These are phyloP conservation scores for Penicillium macrosclerotiorum DNA, from an alignment of 495 filamentous ascomycete genomes.

Conservation along the genomic window DNA sequence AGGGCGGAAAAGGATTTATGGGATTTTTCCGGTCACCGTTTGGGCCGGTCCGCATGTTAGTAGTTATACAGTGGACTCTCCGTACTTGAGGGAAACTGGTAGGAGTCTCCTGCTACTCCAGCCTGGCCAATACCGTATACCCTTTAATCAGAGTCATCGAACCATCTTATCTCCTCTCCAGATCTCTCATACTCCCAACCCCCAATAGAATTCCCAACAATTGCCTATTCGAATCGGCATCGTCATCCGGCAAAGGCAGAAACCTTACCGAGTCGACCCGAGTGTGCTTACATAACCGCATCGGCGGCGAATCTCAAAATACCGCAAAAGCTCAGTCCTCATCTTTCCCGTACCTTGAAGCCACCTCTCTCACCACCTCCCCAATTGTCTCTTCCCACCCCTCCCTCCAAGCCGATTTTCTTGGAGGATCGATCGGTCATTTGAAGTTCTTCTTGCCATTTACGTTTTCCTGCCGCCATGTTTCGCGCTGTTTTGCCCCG, in stretches of 20 bases:
- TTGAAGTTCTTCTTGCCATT: conserved; percentile 24
- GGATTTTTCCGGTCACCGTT: conserved; percentile 1
- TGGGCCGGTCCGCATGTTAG: not conserved
- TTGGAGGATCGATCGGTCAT: conserved; percentile 30
- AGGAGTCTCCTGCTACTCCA: too few species aligned
- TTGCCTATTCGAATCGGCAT: conserved; percentile 8
- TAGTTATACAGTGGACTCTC: too few species aligned
- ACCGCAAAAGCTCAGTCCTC: conserved; percentile 32
- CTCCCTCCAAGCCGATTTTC: conserved; percentile 23
- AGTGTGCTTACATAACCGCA: conserved; percentile 23
- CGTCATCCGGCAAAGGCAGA: conserved; percentile 9
- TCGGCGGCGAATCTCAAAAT: conserved; percentile 22
- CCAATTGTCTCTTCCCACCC: conserved; percentile 19
- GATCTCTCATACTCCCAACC: too few species aligned
- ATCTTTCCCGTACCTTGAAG: conserved; percentile 31
- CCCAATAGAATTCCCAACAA: not conserved
- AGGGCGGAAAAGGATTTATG: conserved; percentile 19
- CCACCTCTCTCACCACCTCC: conserved; percentile 19
- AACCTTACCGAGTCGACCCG: conserved; percentile 24
- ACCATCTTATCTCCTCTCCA: not conserved
- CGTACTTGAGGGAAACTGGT: too few species aligned
- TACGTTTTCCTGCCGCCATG: conserved; percentile 51
- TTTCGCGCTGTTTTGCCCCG: conserved; percentile 70
- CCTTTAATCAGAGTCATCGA: not conserved
- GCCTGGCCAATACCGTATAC: too few species aligned